phyloP scores from a whole-genome alignment of 495 filamentous ascomycete species.

The Beverwykella pulmonaria region DNA sequence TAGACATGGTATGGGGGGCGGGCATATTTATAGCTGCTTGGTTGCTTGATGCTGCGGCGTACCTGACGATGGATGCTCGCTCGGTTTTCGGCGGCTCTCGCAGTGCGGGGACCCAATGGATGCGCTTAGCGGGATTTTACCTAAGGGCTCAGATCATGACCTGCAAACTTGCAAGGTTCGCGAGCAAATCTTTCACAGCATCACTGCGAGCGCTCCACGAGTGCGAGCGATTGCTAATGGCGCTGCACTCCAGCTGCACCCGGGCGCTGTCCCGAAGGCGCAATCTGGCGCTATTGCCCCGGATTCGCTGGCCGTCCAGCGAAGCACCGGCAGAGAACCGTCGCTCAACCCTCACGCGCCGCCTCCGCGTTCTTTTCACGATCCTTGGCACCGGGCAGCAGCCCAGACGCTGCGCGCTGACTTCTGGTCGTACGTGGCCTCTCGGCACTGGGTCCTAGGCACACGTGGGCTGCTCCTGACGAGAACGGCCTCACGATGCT shows the following conservation, averaged over 20 bases:
- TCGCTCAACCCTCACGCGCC: neutral
- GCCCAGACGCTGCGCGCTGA: neutral
- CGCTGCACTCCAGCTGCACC: neutral
- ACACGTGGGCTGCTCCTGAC: slow-evolving; percentile 20
- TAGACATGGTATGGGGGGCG: neutral
- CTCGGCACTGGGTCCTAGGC: slow-evolving; percentile 16
- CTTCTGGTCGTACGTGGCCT: slow-evolving; percentile 19
- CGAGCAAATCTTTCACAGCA: neutral
- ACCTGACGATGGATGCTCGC: slow-evolving; percentile 14
- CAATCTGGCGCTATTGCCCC: slow-evolving; percentile 1
- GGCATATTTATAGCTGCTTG: neutral
- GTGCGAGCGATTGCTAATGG: neutral
- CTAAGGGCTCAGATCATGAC: neutral
- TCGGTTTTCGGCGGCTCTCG: slow-evolving; percentile 5
- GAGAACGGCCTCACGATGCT: slow-evolving; percentile 13
- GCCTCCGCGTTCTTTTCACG: slow-evolving; percentile 14
- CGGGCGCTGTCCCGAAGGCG: neutral
- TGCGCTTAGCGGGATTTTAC: neutral
- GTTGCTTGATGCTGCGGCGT: neutral
- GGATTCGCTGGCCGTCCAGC: neutral
- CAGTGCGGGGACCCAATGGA: neutral
- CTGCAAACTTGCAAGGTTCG: neutral
- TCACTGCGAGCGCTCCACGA: neutral
- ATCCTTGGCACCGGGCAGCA: slow-evolving; percentile 24
- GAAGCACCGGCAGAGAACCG: neutral